Base-by-base conservation (phyloP, 768 basidiomycete genomes). In the Cystobasidiopsis lactophilus region DNA sequence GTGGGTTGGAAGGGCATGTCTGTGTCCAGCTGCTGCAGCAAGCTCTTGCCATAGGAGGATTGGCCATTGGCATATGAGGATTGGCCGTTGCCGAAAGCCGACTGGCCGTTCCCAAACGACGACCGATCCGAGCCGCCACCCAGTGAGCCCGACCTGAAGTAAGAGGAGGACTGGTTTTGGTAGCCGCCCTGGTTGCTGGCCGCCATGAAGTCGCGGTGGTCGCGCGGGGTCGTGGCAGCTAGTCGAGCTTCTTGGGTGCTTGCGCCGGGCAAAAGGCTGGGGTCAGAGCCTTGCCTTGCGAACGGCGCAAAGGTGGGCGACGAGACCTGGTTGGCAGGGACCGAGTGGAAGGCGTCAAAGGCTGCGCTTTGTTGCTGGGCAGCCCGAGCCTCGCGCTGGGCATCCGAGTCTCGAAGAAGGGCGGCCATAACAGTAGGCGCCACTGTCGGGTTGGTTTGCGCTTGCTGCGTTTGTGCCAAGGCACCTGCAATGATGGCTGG, bases 331-430 rank as follows among this genome's bases (percentile, higher is more conserved):
- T 7, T 35, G 60, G 67, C 26, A 70, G 70, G 59, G 1, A 78
- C 73, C 1, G 77, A 75, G 63, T 84, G 78, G 69, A 85, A 86
- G 1, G 82, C 79, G 60, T 86, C 83, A 62, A 75, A 85, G 1
- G 79, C 74, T 23, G 70, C 43, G 26, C 21, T 38, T 30, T 51
- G 50, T 24, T 44, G 31, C 24, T 21, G 43, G 9, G 5, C 5
- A 21, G 26, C 29, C 5, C 19, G 16, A 10, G 40, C 40, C 19
- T 43, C 45, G 27, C 24, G 27, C 26, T n/a, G 40, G 3, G 3
- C 33, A 7, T 35, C 33, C 16, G 7, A 16, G 33, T 35, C n/a
- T 27, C 47, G 47, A 31, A 26, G 47, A 5, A 19, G 31, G 14
- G 27, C 21, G 26, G 47, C 21, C 13, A 23, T 13, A 23, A 45